Evolutionary conservation across 2,329 filamentous ascomycete genomes (phyloP), one percentile per base, ranked within the genome.

Genomic region (Alternaria tenuissima): DNA sequence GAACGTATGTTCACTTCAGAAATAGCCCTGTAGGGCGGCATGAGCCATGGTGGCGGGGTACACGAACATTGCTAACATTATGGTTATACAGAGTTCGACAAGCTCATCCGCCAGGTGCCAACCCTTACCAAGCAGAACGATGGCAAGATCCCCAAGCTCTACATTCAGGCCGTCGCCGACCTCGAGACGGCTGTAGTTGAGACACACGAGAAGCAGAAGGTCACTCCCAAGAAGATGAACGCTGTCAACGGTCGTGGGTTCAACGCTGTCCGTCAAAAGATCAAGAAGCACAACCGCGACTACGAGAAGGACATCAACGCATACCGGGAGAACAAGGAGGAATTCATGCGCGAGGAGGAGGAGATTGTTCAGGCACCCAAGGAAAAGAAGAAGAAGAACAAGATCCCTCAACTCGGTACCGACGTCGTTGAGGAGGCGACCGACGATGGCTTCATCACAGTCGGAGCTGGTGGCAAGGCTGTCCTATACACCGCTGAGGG

Each of bases 201-300:
- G 84, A 90, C 94, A 24, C 87, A 96, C 67, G 89, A 93, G 73
- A 97, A 97, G 87, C 92, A 96, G 79, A 99, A 99, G 85, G 91
- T 96, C 70, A 91, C 92, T 3, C 89, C 90, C 65, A 97, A 97
- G 88, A 98, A 97, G 87, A 97, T 98, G 94, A 99, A 97, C 83
- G 93, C 94, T 64, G 95, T 90, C 76, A 96, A 94, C 78, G 91
- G 93, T 68, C 92, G 93, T 82, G 93, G 94, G 75, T 87, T 99
- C 75, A 99, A 98, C 80, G 93, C 94, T 64, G 92, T 98, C 76
- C 96, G 97, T 84, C 95, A 99, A 81, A 94, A 94, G 83, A 93
- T 99, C 84, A 94, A 94, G 88, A 98, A 97, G 88, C 94, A 94
- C 83, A 96, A 94, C 86, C 96, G 96, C 83, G 94, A 98, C 67